A percentile compares a stretch with the other conserved stretches of the same genome.
phyloP scores from a whole-genome alignment of 2,329 filamentous ascomycete genomes.

The Neocatenulostroma microsporum region DNA sequence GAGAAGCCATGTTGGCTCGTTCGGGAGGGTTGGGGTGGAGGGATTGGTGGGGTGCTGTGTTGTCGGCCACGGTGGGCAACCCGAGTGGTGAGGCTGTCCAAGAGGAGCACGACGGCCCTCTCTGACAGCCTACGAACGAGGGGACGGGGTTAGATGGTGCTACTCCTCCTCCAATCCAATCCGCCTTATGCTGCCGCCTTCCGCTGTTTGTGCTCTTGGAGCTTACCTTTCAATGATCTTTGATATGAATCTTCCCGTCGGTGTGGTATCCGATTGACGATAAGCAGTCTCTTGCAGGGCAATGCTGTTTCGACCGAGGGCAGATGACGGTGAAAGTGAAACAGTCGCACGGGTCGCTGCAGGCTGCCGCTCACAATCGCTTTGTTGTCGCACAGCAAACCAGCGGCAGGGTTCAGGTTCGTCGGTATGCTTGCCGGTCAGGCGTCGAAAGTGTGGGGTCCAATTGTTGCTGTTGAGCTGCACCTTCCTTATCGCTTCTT shows the following conservation, averaged over 20 bases:
- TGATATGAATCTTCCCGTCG: too few relatives aligned
- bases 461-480: too few relatives aligned
- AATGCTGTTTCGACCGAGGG: neutral
- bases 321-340: conserved; percentile 7
- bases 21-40: conserved; percentile 16
- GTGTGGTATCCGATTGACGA: too few relatives aligned
- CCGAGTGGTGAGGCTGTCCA: conserved; percentile 18
- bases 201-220: conserved; percentile 1
- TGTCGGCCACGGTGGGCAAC: conserved; percentile 28
- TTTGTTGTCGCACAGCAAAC: conserved; percentile 3
- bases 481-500: too few relatives aligned
- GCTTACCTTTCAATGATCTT: neutral
- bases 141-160: neutral
- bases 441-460: too few relatives aligned
- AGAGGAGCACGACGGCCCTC: conserved; percentile 19
- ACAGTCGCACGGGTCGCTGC: too few relatives aligned
- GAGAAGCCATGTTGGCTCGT: conserved; percentile 57
- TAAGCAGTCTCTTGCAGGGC: too few relatives aligned
- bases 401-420: too few relatives aligned
- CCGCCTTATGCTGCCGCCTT: neutral
- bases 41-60: conserved; percentile 13
- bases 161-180: too few relatives aligned
- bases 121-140: conserved; percentile 22
- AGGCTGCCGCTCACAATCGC: conserved; percentile 5
- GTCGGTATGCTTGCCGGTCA: too few relatives aligned